Conservation (phyloP, 352 stramenopile genomes). For the Pythium periplocum region DNA sequence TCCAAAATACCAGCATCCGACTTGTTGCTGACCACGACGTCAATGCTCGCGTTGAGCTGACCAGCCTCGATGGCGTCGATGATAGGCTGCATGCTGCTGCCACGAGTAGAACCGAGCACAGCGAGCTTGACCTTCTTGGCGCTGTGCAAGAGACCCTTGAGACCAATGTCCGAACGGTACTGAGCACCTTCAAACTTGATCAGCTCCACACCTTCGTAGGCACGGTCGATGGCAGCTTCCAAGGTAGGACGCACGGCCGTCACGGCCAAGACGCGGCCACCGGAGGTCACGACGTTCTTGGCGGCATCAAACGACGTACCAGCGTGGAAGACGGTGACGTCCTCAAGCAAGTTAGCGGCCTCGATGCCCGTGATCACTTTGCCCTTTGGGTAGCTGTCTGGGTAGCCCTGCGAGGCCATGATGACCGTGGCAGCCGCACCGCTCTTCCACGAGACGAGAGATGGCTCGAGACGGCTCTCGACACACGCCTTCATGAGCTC, state of each 20-base stretch:
- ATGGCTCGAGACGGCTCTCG: constrained; percentile 86
- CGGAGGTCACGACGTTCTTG: constrained; percentile 86
- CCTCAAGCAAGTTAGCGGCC: constrained; percentile 69
- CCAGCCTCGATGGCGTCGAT: constrained; percentile 92
- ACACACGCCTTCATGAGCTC: constrained; percentile 97
- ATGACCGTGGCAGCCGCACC: constrained; percentile 94
- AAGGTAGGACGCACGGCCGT: constrained; percentile 91
- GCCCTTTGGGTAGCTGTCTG: constrained; percentile 97
- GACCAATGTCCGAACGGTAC: constrained; percentile 97
- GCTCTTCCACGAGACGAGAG: constrained; percentile 88
- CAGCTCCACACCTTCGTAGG: constrained; percentile 88
- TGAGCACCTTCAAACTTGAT: constrained; percentile 93
- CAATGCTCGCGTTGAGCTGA: constrained; percentile 92
- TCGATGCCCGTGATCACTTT: constrained; percentile 93
- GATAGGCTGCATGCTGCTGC: constrained; percentile 94
- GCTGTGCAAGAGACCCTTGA: constrained; percentile 88
- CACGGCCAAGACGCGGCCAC: constrained; percentile 96
- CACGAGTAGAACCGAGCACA: constrained; percentile 94
- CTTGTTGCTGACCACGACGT: constrained; percentile 97
- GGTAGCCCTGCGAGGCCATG: constrained; percentile 96
- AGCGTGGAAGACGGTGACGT: constrained; percentile 98
- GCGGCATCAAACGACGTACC: constrained; percentile 86
- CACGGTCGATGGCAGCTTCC: constrained; percentile 85
- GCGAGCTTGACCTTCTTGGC: constrained; percentile 87
- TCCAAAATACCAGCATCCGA: constrained; percentile 91